Evolutionary conservation across 1,284 basidiomycete genomes (phyloP), one percentile per base, ranked within the genome.

Genomic region (Cerrena zonata): DNA sequence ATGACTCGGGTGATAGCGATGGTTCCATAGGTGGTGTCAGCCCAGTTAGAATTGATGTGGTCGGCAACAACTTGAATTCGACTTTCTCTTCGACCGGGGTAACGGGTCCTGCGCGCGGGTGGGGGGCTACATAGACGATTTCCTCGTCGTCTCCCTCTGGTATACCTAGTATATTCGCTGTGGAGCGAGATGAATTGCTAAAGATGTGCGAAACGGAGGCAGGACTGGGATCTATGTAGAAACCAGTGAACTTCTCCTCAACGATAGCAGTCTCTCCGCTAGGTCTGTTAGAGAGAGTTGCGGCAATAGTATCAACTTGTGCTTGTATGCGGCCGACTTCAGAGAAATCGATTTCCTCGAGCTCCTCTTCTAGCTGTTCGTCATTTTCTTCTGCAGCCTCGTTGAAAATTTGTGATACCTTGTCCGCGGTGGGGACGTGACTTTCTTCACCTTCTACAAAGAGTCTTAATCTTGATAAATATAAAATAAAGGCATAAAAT

Each of bases 291-390:
- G 30, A 26, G 22, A 41, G 18, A 22, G 48, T 48, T 7, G 63
- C 56, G 7, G 60, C 59, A 21, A 61, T 53, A 2, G 59, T 63
- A 26, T 71, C 68, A 21, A 75, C 62, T 47, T 66, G 57, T 19
- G 65, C 64, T 37, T 71, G 68, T 3, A 85, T 53, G 51, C 68
- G 71, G 1, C 66, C 76, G 37, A 84, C 59, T 45, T 86, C 82
- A 19, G 73, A 70, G 55, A 86, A 88, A 58, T 88, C 80, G 15
- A 86, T 72, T 61, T 84, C 84, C 63, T 80, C 77, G 2, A 86
- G 61, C 11, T 69, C 65, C 52, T 77, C 73, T 23, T 68, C 71
- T 4, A 65, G 66, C 10, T 41, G 41, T 5, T 50, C 42, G 2
- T 68, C 68, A 3, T 63, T 61, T 4, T 58, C 51, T 27, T 64